Base-by-base conservation (phyloP, 2,329 filamentous ascomycete species). In the Bipolaris bicolor region DNA sequence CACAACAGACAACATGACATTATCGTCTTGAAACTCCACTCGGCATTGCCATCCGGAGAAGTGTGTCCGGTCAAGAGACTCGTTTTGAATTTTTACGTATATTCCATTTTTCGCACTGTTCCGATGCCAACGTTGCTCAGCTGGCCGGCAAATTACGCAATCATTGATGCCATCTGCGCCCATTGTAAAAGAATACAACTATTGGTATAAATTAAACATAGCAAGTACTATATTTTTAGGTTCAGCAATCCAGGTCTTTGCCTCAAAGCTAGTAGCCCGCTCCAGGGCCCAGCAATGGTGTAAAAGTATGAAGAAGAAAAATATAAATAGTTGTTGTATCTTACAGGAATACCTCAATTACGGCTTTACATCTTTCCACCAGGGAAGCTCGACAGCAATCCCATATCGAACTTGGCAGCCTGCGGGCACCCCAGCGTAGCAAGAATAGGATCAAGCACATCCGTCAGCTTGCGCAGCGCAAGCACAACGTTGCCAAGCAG, bases 351-450 rank as follows among this genome's bases (percentile, higher is more conserved):
- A 4, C 2, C 15, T 26, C 13, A 6, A 6, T 2, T 5, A 3
- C 5, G 3, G n/a, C 26, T 29, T 33, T 52, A 52, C 29, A 52
- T 24, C n/a, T 15, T 31, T n/a, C 40, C 64, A 47, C 64, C 64
- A 29, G 64, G 64, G 44, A 65, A 66, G n/a, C 49, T 29, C 9
- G 57, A 57, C 15, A 65, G 60, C 11, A 65, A 45, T 20, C 49
- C 29, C 18, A 57, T 61, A 18, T 67, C 53, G 33, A 63, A 66
- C 11, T 49, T 53, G 29, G 58, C 57, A 43, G 64, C 45, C 18
- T 65, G 47, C 5, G 63, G 58, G 40, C 63, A 67, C 0, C 48
- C 55, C 31, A 65, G 57, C n/a, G 54, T 37, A 15, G 47, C 47
- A 15, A 50, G 41, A 7, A 67, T 43, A 1, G 65, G 65, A 1